Evolutionary conservation across 768 basidiomycete genomes (phyloP).

Genomic region (Pleurotus sapidus): DNA sequence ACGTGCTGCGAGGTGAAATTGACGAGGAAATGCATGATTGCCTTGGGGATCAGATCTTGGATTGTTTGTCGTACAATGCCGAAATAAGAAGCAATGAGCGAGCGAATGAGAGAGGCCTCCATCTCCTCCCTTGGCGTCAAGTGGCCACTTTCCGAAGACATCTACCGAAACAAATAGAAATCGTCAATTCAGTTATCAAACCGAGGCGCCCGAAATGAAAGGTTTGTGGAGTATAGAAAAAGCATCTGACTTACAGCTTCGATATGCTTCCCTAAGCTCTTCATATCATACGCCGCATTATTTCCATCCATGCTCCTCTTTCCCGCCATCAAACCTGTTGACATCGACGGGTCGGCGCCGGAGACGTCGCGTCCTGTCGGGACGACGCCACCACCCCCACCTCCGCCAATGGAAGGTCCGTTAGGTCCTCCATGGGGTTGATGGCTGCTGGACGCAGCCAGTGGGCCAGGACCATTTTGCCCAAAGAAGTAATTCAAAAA

Average conservation of each 20-base stretch:
- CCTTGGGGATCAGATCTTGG: constrained; percentile 95
- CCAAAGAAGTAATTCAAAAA: constrained; percentile 99
- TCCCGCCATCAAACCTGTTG: constrained; percentile 63
- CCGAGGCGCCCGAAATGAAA: not conserved
- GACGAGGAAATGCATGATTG: constrained; percentile 97
- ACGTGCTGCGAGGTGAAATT: constrained; percentile 96
- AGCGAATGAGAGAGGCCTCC: constrained; percentile 93
- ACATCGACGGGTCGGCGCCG: constrained; percentile 45
- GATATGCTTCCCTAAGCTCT: constrained; percentile 94
- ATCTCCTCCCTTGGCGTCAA: constrained; percentile 88
- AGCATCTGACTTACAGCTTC: constrained; percentile 74
- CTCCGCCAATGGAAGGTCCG: constrained; percentile 20
- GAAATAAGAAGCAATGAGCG: constrained; percentile 95
- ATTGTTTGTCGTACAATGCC: constrained; percentile 94
- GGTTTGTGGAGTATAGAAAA: no score
- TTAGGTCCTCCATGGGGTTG: constrained; percentile 29
- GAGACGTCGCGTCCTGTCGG: constrained; percentile 67
- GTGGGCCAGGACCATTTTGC: constrained; percentile 78
- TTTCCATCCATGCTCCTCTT: constrained; percentile 68
- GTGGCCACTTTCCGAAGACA: constrained; percentile 58
- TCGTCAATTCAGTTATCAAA: not conserved
- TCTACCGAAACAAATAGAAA: constrained; percentile 29
- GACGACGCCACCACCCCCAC: constrained; percentile 13
- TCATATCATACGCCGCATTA: constrained; percentile 96
- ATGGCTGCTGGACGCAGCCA: constrained; percentile 46